Base-by-base conservation (phyloP, 2,329 filamentous ascomycete genomes). In the Aspergillus sp. region DNA sequence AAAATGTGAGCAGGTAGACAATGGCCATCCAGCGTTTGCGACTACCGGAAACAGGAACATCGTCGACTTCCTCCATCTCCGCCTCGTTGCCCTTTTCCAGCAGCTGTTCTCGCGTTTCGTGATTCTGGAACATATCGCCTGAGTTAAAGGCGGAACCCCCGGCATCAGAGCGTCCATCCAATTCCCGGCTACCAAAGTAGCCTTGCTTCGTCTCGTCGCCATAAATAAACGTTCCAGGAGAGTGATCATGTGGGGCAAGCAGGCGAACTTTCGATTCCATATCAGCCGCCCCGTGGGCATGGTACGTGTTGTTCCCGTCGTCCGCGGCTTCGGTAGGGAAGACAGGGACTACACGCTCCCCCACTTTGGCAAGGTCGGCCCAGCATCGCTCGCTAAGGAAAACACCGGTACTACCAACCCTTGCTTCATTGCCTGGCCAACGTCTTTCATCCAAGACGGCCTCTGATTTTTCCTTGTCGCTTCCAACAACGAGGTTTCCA, bases 71-170 rank as follows among this genome's bases (percentile, higher is more conserved):
- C 38, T 84, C 78, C 63, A 95, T 75, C 11, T 84, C 78, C 60
- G 89, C 86, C 45, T 93, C 85, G 44, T 94, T 93, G 40, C 85
- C 85, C 45, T 93, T 89, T 62, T 96, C 89, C 0, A 89, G 85
- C 75, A 98, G 86, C 55, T 94, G 84, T 55, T 93, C 83, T 42
- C 86, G 77, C 5, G 89, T 95, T 47, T 96, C 89, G 5, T 96
- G 71, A 50, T 95, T 94, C 52, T 86, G 85, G 71, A 98, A 98
- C 89, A 98, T 94, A 56, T 98, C 91, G 5, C 91, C 88, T 33
- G 75, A 83, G 29, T 88, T 83, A 54, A 94, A 82, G 4, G 85
- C 86, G n/a, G 89, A 95, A 2, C 74, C 82, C 3, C 88, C 89
- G 5, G 89, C 88, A 32, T 98, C 91, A 17, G 91, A 96, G 26